A percentile compares a stretch with the other conserved stretches of the same genome.
These are phyloP conservation scores for Xylaria sp. DNA, from an alignment of 2,329 filamentous ascomycete genomes.

Conservation along the genomic window DNA sequence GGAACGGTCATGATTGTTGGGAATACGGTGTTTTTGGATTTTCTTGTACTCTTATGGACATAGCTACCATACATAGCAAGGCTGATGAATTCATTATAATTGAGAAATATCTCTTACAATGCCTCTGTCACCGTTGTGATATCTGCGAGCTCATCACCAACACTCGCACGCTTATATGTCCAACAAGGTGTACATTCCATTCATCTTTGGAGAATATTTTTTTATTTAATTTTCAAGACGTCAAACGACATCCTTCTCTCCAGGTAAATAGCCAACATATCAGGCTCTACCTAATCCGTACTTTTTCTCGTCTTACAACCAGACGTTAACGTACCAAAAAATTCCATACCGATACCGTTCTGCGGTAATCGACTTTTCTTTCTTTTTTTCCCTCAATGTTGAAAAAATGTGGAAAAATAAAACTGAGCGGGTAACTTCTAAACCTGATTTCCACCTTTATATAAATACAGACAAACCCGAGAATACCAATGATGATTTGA, in stretches of 20 bases:
- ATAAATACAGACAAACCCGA: not conserved
- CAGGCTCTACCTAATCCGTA: not conserved
- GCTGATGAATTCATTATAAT: not conserved
- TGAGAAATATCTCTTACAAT: not conserved
- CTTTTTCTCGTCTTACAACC: not conserved
- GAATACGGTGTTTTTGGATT: conserved; percentile 7
- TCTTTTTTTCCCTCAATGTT: not conserved
- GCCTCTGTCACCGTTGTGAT: not conserved
- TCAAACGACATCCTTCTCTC: too few relatives aligned
- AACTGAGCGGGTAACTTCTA: not conserved
- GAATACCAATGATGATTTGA: not conserved
- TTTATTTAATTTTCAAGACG: too few relatives aligned
- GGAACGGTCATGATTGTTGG: not conserved
- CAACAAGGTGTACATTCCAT: too few relatives aligned
- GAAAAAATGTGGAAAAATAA: not conserved
- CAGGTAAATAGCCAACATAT: not conserved
- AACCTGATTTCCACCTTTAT: not conserved
- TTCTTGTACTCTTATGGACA: conserved; percentile 10
- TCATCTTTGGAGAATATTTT: too few relatives aligned
- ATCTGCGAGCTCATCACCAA: too few relatives aligned
- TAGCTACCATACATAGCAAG: conserved; percentile 3
- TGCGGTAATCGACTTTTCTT: too few relatives aligned
- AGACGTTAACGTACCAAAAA: too few relatives aligned
- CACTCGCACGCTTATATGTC: too few relatives aligned
- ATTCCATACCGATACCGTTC: too few relatives aligned